Evolutionary conservation across 169 alveolate species (phyloP), one percentile per base, ranked within the genome.

Genomic region (Plasmodium coatneyi): DNA sequence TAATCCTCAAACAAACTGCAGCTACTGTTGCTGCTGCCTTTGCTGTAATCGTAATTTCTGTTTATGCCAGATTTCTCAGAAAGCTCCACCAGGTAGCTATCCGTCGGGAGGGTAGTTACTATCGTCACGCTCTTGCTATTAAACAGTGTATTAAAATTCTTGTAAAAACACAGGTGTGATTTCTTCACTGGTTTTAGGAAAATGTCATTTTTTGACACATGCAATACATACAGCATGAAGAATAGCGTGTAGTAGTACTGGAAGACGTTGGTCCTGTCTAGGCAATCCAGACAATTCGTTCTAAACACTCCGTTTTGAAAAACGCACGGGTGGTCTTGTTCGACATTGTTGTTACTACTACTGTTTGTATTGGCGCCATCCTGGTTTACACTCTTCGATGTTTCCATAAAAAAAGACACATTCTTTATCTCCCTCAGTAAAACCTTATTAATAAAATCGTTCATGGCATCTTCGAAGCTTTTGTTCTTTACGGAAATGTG

Each of bases 251-350:
- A 96, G 92, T 98, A 97, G 92, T 98, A 97, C 95, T 98, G 99
- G 32, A 98, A 93, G 22, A 98, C 99, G 95, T 99, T 99, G 2
- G 99, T 98, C 79, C 99, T 97, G 92, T 99, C 99, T 43, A 99
- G 94, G 74, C 99, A 99, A 94, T 99, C 99, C 94, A 99, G 96
- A 87, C 99, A 99, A 95, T 98, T 99, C 36, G 99, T 98, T 84
- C 99, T 97, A 80, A 98, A 94, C 41, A 98, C 97, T 4, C 99
- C 99, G 79, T 92, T 84, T 95, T 99, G 99, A 39, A 82, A 86
- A 78, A 70, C 74, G 36, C 25, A 54, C 6, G 66, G 34, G 4
- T 72, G 43, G 43, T 25, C 22, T 9, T 66, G 14, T 5, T 4
- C 2, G 9, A 66, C 14, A 19, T 66, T 7, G n/a, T 66, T 66